Conservation (phyloP, 169 alveolate species). For the Babesia caballi region DNA sequence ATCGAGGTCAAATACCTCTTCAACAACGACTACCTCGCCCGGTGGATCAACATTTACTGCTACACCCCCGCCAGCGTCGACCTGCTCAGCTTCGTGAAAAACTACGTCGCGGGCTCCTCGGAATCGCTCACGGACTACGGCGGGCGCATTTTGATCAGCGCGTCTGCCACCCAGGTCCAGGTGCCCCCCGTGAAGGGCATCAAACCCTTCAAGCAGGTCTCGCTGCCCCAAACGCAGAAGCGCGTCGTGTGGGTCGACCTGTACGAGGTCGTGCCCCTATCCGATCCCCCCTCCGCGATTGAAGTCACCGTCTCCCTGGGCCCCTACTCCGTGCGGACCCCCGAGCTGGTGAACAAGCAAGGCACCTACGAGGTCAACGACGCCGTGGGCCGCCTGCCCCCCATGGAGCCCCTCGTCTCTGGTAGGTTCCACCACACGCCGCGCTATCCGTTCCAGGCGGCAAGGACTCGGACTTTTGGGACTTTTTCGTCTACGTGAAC, state of each 20-base stretch:
- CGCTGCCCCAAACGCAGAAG: constrained; percentile 69
- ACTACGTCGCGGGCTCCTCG: constrained; percentile 62
- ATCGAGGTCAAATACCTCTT: constrained; percentile 44
- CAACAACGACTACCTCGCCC: constrained; percentile 46
- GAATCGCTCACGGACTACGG: constrained; percentile 57
- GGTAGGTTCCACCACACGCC: constrained; percentile 4
- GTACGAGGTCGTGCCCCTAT: constrained; percentile 68
- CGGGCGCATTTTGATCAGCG: constrained; percentile 56
- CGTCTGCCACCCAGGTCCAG: constrained; percentile 65
- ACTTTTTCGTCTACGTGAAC: constrained; percentile 62
- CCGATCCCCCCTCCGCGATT: constrained; percentile 33
- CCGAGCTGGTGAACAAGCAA: constrained; percentile 6
- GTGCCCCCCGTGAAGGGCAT: constrained; percentile 46
- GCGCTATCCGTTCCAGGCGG: not conserved
- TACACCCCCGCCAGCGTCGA: constrained; percentile 33
- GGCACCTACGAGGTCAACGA: constrained; percentile 75
- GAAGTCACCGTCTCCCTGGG: constrained; percentile 66
- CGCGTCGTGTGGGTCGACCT: constrained; percentile 68
- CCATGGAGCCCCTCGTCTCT: constrained; percentile 72
- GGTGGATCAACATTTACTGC: constrained; percentile 67
- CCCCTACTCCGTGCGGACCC: constrained; percentile 62
- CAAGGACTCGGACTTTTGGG: constrained; percentile 74
- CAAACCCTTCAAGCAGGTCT: constrained; percentile 44
- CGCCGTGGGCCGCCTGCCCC: constrained; percentile 76
- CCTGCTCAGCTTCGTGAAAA: constrained; percentile 13